phyloP scores from a whole-genome alignment of 2,329 filamentous ascomycete genomes.

The Pestalotiopsis sp. region DNA sequence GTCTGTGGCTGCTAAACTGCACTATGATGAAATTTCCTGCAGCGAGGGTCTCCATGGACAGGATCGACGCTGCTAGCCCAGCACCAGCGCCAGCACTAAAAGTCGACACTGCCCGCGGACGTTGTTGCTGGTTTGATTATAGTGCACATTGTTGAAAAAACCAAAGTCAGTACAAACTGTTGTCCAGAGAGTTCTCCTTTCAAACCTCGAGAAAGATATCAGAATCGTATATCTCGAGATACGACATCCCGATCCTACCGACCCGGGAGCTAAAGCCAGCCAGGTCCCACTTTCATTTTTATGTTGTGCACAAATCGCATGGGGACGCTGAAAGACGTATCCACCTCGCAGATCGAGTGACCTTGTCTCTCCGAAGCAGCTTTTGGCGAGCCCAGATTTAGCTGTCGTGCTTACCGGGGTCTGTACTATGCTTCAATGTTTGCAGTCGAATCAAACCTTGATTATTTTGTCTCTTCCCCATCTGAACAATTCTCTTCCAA shows the following conservation, averaged over 20 bases:
- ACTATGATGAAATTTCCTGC: slow-evolving; percentile 11
- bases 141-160: too few relatives aligned
- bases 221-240: too few relatives aligned
- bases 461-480: not conserved
- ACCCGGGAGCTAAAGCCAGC: not conserved
- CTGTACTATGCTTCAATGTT: too few relatives aligned
- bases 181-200: not conserved
- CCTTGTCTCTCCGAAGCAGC: too few relatives aligned
- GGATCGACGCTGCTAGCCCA: not conserved
- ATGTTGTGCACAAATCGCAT: not conserved
- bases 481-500: not conserved
- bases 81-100: not conserved
- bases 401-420: too few relatives aligned
- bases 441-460: not conserved
- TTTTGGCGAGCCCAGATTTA: too few relatives aligned
- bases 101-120: too few relatives aligned
- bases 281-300: not conserved
- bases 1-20: slow-evolving; percentile 1
- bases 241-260: not conserved
- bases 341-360: not conserved
- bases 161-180: too few relatives aligned
- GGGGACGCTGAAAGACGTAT: not conserved
- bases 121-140: too few relatives aligned
- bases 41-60: slow-evolving; percentile 2
- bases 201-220: not conserved